Percentiles rank a stretch among this genome's conserved stretches.
These are phyloP conservation scores for Stachybotrys echinatus DNA, from an alignment of 2,329 filamentous ascomycete genomes.

Conservation along the genomic window DNA sequence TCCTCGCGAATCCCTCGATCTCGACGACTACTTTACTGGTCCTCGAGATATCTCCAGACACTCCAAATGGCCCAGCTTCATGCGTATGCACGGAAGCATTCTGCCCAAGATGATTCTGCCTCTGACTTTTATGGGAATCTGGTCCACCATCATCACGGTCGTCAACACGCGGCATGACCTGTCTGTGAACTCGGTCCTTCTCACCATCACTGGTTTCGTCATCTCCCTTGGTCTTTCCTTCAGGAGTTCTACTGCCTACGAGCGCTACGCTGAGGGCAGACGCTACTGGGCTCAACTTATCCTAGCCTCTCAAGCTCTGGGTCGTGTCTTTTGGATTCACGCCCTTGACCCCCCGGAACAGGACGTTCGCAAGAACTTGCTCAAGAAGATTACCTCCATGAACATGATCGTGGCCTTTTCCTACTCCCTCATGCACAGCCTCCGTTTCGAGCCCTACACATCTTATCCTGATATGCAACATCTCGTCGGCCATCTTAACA, in stretches of 20 bases:
- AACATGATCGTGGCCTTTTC: constrained; percentile 76
- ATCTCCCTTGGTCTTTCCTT: constrained; percentile 75
- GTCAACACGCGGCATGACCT: constrained; percentile 41
- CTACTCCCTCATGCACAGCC: constrained; percentile 73
- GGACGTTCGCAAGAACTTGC: constrained; percentile 58
- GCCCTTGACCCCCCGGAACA: constrained; percentile 47
- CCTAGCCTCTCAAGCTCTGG: constrained; percentile 61
- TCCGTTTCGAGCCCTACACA: constrained; percentile 78
- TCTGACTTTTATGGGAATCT: constrained; percentile 53
- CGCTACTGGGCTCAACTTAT: constrained; percentile 58
- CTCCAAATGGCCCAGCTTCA: constrained; percentile 71
- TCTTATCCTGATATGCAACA: constrained; percentile 69
- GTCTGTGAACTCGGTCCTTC: constrained; percentile 39
- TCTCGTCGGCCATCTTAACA: constrained; percentile 67
- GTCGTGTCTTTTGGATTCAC: constrained; percentile 80
- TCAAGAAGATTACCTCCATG: constrained; percentile 68
- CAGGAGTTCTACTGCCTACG: constrained; percentile 71
- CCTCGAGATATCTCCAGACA: constrained; percentile 67
- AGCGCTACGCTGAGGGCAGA: constrained; percentile 62
- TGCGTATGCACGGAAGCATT: constrained; percentile 72
- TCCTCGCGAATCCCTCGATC: constrained; percentile 33
- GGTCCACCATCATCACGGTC: constrained; percentile 61
- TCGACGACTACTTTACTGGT: constrained; percentile 59
- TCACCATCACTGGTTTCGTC: constrained; percentile 77
- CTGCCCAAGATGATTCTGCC: constrained; percentile 70